Percentiles rank a stretch among this genome's conserved stretches.
These are phyloP conservation scores for Xylaria venustula DNA, from an alignment of 495 filamentous ascomycete species.

Conservation along the genomic window DNA sequence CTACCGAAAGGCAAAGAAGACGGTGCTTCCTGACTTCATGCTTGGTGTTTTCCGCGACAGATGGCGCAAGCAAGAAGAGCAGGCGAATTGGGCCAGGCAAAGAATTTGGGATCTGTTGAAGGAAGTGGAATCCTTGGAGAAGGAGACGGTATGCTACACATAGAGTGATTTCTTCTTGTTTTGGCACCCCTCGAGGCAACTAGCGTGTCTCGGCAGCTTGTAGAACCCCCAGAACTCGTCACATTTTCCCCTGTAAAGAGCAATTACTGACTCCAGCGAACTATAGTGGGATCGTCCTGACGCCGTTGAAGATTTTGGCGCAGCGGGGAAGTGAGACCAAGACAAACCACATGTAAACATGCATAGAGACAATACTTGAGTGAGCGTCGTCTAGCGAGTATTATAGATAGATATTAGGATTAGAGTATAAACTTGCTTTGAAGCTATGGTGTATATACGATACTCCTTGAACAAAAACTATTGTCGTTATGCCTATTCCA, in stretches of 20 bases:
- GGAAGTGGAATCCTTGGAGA: slow-evolving; percentile 62
- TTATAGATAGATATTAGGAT: background rate
- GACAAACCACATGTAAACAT: background rate
- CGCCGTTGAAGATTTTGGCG: slow-evolving; percentile 71
- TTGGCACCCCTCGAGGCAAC: no score
- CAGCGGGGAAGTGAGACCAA: slow-evolving; percentile 25
- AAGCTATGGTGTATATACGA: background rate
- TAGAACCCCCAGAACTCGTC: no score
- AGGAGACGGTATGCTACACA: no score
- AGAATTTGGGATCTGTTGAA: slow-evolving; percentile 55
- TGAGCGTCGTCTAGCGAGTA: background rate
- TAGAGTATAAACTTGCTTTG: background rate
- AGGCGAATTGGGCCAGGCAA: slow-evolving; percentile 40
- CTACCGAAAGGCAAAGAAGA: slow-evolving; percentile 61
- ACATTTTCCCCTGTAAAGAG: no score
- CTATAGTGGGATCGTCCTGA: slow-evolving; percentile 71
- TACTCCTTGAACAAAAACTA: no score
- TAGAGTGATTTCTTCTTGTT: no score
- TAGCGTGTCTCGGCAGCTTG: no score
- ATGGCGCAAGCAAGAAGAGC: slow-evolving; percentile 65
- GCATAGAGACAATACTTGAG: background rate
- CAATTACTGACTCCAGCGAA: no score
- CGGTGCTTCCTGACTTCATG: slow-evolving; percentile 65
- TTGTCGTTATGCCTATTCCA: no score
- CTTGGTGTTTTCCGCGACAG: slow-evolving; percentile 62